phyloP scores from a whole-genome alignment of 768 basidiomycete species.

The Boletus tomentosulus region DNA sequence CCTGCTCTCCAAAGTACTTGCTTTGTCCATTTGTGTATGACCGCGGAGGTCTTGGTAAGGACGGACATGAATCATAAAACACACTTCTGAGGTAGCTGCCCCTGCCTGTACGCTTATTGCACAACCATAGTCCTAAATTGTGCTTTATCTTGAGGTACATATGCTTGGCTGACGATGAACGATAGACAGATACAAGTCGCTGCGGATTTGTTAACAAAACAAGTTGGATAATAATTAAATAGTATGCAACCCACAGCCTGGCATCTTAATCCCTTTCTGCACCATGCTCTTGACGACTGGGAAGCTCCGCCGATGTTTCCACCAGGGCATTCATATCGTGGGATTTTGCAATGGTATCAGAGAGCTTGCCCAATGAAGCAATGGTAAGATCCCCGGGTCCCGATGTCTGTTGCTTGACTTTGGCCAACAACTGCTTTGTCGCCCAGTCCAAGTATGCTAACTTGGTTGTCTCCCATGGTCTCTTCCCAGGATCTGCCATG shows the following conservation, averaged over 20 bases:
- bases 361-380: constrained; percentile 16
- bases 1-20: background rate
- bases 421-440: constrained; percentile 47
- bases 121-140: background rate
- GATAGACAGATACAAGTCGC: background rate
- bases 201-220: background rate
- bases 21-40: background rate
- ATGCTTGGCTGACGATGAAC: background rate
- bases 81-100: background rate
- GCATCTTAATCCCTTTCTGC: background rate
- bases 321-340: constrained; percentile 18
- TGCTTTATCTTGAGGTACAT: background rate
- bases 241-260: background rate
- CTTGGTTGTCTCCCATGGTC: constrained; percentile 73
- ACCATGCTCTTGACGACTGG: background rate
- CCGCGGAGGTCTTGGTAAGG: background rate
- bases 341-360: constrained; percentile 16
- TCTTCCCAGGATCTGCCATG: constrained; percentile 56
- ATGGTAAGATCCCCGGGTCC: constrained; percentile 19
- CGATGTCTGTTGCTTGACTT: constrained; percentile 19
- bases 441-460: constrained; percentile 81
- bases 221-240: background rate
- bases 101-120: background rate
- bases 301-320: constrained; percentile 5
- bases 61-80: background rate